Base-by-base conservation (phyloP, 129 eudicot species). In the Centella asiatica region DNA sequence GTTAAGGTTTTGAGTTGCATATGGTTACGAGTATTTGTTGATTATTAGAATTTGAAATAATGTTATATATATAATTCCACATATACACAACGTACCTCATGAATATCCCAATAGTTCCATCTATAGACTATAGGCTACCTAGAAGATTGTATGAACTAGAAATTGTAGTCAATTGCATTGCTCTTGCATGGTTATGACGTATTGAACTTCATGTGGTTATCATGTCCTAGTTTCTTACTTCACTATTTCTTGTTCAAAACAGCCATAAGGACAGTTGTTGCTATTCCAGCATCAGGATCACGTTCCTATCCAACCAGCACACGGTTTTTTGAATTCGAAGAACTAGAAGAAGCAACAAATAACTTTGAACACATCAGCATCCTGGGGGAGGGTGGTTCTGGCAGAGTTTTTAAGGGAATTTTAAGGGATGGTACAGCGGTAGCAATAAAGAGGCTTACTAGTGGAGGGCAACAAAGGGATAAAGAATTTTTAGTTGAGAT, bases 321-420 rank as follows among this genome's bases (percentile, higher is more conserved):
- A 51, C 69, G 99, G 27, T 87, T 92, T 75, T 84, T 92, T 50
- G 74, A 84, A 53, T 92, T 77, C 57, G 99, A 92, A 80, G 99
- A 92, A 64, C 86, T 92, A 59, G 87, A 87, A 77, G 87, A 76
- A 73, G 96, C 99, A 29, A 93, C 99, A 19, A 87, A 93, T 70
- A 87, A 85, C 76, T 93, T 93, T 74, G 92, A 85, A 59, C 55
- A 77, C 33, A 66, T 88, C 23, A 84, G 95, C 62, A 72, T 93
- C 74, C 88, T 93, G 65, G 99, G 99, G 50, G 99, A 93, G 78
- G 99, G 99, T 72, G 96, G 99, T 32, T 93, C 87, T 65, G 99
- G 99, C 44, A 56, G 24, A 32, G 62, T 56, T 10, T 56, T 56
- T 14, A 56, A 56, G 44, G 62, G 62, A 31, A 82, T 85, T 17